Conservation (phyloP, 179 eudicot genomes). For the Corrigiola litoralis region DNA sequence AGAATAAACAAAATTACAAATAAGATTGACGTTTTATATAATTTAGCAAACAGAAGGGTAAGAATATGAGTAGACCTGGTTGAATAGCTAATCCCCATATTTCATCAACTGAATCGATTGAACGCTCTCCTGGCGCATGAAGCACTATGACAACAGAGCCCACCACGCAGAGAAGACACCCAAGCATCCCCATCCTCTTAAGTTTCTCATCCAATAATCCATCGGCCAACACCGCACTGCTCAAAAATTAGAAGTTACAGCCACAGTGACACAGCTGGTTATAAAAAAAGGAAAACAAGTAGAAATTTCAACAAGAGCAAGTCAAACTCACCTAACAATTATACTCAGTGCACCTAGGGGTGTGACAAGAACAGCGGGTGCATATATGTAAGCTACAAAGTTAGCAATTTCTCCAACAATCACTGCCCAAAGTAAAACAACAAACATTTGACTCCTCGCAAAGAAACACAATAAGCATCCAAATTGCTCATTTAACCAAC, state of each 20-base stretch:
- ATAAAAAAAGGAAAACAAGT: not conserved
- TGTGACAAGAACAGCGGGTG: constrained; percentile 92
- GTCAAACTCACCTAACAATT: constrained; percentile 63
- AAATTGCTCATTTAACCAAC: not conserved
- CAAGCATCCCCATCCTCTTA: constrained; percentile 72
- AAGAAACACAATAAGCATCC: constrained; percentile 1
- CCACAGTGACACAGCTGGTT: not conserved
- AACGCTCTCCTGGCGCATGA: constrained; percentile 84
- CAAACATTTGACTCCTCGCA: not conserved
- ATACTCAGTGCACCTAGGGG: constrained; percentile 94
- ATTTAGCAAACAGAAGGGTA: not conserved
- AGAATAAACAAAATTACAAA: constrained; percentile 16
- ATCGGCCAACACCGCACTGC: constrained; percentile 89
- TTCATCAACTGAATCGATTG: constrained; percentile 69
- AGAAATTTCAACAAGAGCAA: not conserved
- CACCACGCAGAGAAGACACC: constrained; percentile 79
- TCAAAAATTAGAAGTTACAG: constrained; percentile 10
- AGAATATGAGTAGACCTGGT: constrained; percentile 49
- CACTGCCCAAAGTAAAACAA: constrained; percentile 48
- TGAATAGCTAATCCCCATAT: constrained; percentile 85
- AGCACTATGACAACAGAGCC: constrained; percentile 76
- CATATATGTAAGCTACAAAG: constrained; percentile 89
- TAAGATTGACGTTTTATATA: not conserved
- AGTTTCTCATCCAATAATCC: constrained; percentile 70
- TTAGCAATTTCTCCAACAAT: constrained; percentile 87